A percentile compares a stretch with the other conserved stretches of the same genome.
Conservation (phyloP, 2,329 filamentous ascomycete species). For the Coleophoma eucalyptorum region DNA sequence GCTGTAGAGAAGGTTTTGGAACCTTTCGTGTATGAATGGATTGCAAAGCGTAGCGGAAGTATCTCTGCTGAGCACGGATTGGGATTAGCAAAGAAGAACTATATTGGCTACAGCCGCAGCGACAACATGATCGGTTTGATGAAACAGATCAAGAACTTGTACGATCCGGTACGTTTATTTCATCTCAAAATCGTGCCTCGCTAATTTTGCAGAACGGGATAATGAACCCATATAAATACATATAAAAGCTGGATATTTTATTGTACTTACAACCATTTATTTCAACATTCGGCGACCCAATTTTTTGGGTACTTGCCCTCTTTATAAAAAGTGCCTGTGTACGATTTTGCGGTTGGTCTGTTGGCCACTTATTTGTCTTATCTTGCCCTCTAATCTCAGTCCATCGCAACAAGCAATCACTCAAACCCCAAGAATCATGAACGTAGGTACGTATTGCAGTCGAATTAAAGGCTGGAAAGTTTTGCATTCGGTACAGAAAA, state of each 20-base stretch:
- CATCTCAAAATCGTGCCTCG: background rate
- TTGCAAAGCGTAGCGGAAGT: constrained; percentile 79
- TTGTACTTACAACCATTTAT: background rate
- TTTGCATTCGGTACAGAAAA: too few relatives aligned
- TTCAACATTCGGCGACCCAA: background rate
- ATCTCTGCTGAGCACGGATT: constrained; percentile 97
- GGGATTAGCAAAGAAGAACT: constrained; percentile 93
- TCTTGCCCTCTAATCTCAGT: too few relatives aligned
- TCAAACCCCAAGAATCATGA: too few relatives aligned
- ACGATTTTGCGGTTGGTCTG: too few relatives aligned
- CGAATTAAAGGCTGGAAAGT: too few relatives aligned
- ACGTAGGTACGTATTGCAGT: too few relatives aligned
- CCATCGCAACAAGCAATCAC: too few relatives aligned
- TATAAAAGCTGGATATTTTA: constrained; percentile 38
- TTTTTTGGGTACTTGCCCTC: background rate
- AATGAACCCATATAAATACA: constrained; percentile 99
- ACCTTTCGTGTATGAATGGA: constrained; percentile 98
- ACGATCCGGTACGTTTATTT: constrained; percentile 74
- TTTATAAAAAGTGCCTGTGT: too few relatives aligned
- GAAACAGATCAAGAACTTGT: constrained; percentile 91
- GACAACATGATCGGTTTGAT: constrained; percentile 85
- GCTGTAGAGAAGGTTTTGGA: constrained; percentile 83
- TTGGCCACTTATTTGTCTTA: too few relatives aligned
- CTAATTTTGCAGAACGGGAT: constrained; percentile 73
- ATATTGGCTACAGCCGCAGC: constrained; percentile 87